A percentile compares a stretch with the other conserved stretches of the same genome.
These are phyloP conservation scores for Coelastrella sp. DNA, from an alignment of 139 green algal genomes.

Conservation along the genomic window DNA sequence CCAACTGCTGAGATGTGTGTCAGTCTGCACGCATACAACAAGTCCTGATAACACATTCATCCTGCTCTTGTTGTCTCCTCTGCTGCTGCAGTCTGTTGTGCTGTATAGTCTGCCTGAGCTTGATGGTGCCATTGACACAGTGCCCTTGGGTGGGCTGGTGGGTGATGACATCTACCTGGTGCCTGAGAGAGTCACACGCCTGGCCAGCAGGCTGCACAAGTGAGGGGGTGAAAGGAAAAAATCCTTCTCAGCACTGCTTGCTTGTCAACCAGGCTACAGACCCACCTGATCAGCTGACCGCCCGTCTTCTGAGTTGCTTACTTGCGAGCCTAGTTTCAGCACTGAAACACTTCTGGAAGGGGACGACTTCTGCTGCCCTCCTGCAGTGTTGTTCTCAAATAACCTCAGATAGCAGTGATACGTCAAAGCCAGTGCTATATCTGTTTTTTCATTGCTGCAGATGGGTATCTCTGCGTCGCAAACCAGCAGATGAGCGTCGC, in stretches of 20 bases:
- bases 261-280: no score
- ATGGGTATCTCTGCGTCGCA: slow-evolving; percentile 51
- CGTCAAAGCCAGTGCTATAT: not conserved
- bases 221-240: not conserved
- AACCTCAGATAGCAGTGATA: no score
- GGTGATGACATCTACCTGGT: slow-evolving; percentile 95
- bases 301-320: no score
- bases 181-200: slow-evolving; percentile 81
- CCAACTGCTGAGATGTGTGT: no score
- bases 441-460: not conserved
- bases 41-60: no score
- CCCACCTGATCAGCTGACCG: no score
- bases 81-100: slow-evolving; percentile 83
- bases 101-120: slow-evolving; percentile 98
- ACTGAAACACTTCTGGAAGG: no score
- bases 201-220: slow-evolving; percentile 34
- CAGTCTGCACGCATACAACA: no score
- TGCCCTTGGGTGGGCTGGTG: slow-evolving; percentile 90
- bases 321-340: no score
- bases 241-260: no score
- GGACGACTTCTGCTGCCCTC: no score
- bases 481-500: slow-evolving; percentile 65
- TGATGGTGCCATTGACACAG: slow-evolving; percentile 96
- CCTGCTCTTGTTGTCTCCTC: not conserved
- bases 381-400: no score